phyloP scores from a whole-genome alignment of 139 green algal genomes.

The Micractinium sp. region DNA sequence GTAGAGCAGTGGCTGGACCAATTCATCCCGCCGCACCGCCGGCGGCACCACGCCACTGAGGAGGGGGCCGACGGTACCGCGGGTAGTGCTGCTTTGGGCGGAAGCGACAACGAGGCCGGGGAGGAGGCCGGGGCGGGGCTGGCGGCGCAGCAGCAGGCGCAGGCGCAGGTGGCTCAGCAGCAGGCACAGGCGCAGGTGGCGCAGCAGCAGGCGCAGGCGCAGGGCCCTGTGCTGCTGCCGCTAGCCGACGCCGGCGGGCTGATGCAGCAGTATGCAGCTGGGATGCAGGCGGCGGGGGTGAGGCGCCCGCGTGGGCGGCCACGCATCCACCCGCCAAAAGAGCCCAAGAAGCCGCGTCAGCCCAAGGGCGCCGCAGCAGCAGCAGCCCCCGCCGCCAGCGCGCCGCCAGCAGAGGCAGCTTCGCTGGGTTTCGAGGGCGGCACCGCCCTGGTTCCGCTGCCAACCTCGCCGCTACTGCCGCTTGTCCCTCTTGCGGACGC shows the following conservation, averaged over 20 bases:
- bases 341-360: not conserved
- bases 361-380: not conserved
- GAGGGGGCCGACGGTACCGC: too few species aligned
- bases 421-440: too few species aligned
- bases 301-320: constrained; percentile 2
- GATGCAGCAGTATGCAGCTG: not conserved
- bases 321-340: constrained; percentile 2
- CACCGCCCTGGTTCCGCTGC: not conserved
- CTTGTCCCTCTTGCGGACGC: not conserved
- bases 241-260: too few species aligned
- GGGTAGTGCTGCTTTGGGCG: too few species aligned
- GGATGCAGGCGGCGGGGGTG: not conserved
- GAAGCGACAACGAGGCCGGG: not conserved
- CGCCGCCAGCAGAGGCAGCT: not conserved
- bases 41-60: not conserved
- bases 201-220: not conserved
- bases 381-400: not conserved
- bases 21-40: constrained; percentile 25
- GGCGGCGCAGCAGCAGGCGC: not conserved
- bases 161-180: not conserved
- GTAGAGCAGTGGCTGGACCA: constrained; percentile 32
- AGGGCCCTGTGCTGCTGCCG: not conserved
- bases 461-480: not conserved
- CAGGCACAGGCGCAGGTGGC: not conserved
- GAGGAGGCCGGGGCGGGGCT: not conserved